These are phyloP conservation scores for Hapsidospora chrysogenum DNA, from an alignment of 495 filamentous ascomycete genomes.

Conservation along the genomic window DNA sequence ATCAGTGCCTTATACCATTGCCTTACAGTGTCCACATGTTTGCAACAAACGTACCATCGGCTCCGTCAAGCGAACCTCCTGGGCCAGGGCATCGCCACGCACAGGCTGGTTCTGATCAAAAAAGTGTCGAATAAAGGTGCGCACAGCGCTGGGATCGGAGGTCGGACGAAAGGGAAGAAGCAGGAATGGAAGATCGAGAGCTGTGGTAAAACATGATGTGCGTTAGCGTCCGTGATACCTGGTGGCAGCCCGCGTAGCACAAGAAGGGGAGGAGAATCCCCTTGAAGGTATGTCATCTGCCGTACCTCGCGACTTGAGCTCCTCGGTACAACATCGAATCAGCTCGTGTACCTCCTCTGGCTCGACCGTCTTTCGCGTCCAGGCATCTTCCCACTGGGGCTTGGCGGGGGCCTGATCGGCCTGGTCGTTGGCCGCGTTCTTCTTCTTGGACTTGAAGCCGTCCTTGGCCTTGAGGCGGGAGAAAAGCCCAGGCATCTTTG, in stretches of 20 bases:
- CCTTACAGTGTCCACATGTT: neutral
- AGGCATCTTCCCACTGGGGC: slow-evolving; percentile 79
- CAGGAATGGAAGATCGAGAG: slow-evolving; percentile 78
- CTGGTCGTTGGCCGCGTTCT: slow-evolving; percentile 24
- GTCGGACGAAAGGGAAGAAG: slow-evolving; percentile 91
- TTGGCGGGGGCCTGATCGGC: slow-evolving; percentile 40
- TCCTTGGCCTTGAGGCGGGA: slow-evolving; percentile 62
- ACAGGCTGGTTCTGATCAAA: slow-evolving; percentile 46
- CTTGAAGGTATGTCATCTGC: slow-evolving; percentile 8
- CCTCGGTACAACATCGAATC: slow-evolving; percentile 65
- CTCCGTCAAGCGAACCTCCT: slow-evolving; percentile 84
- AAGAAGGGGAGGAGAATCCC: slow-evolving; percentile 4
- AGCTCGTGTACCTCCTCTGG: slow-evolving; percentile 86
- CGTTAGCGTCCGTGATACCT: slow-evolving; percentile 2
- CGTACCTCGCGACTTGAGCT: slow-evolving; percentile 90
- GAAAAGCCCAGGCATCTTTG: slow-evolving; percentile 48
- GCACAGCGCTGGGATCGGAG: slow-evolving; percentile 77
- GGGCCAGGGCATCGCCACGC: slow-evolving; percentile 51
- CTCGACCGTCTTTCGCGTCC: slow-evolving; percentile 67
- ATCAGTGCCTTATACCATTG: slow-evolving; percentile 9
- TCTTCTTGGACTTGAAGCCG: slow-evolving; percentile 40
- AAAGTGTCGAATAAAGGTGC: slow-evolving; percentile 84
- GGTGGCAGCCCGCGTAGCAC: slow-evolving; percentile 2
- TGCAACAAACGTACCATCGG: slow-evolving; percentile 71
- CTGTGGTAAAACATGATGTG: slow-evolving; percentile 22